Base-by-base conservation (phyloP, 306 rosid species). In the Gleditsia sinensis region DNA sequence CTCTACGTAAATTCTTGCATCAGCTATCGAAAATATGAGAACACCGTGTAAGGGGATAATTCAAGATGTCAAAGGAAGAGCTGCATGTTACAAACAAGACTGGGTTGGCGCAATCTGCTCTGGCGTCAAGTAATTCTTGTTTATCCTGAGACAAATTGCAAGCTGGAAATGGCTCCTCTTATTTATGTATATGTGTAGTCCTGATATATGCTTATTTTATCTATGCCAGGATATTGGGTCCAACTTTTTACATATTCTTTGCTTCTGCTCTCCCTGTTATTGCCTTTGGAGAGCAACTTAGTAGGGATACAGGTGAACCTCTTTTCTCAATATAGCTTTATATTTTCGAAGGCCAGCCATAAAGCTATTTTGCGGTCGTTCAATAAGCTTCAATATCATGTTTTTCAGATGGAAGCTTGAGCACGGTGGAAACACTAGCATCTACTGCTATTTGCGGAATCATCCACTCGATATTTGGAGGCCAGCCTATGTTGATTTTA, bases 381-480 rank as follows among this genome's bases (percentile, higher is more conserved):
- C 20, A 27, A 27, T 12, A 59, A 14, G 42, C 42, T n/a, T 30
- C 14, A 27, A 56, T 30, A 58, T 10, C 40, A 32, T 59, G 66
- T 61, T 61, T 61, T 14, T 20, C 67, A 61, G 67, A 61, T 36
- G 67, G 67, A 61, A 42, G 13, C 34, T 36, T 61, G 67, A 61
- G 67, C 48, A 61, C 67, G 27, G 67, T 61, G 48, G 67, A 61
- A 61, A 61, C 67, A 10, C 20, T 61, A 36, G 23, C 46, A 4
- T 61, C 67, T 61, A 61, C 67, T 19, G 67, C 67, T 17, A 1
- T 89, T 16, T 86, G 91, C 51, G 94, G 94, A 65, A 68, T 86
- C 39, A 82, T 89, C 33, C 94, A 89, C 40, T 79, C 94, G 7
- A 61, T 89, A 23, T 80, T 86, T 48, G 94, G 94, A 16, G 94